Conservation (phyloP, 2,329 filamentous ascomycete species). For the Diatrype stigma region DNA sequence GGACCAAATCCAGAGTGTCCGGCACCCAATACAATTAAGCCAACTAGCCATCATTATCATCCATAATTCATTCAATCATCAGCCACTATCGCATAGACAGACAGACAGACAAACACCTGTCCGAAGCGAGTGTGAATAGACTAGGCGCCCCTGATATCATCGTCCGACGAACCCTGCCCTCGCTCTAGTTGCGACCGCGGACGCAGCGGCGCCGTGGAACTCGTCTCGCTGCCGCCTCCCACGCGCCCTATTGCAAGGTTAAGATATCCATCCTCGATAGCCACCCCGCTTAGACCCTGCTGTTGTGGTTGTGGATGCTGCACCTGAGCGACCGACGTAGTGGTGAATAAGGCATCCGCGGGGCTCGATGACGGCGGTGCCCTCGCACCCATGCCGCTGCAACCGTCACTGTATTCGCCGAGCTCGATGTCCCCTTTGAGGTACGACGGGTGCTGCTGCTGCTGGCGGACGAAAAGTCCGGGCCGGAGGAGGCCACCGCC, state of each 20-base stretch:
- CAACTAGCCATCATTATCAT: not conserved
- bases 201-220: not conserved
- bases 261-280: too few relatives aligned
- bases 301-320: not conserved
- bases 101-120: too few relatives aligned
- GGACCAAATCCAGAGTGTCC: not conserved
- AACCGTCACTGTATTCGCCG: not conserved
- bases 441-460: not conserved
- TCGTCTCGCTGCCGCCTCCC: not conserved
- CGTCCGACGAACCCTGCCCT: not conserved
- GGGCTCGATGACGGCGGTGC: too few relatives aligned
- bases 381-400: not conserved
- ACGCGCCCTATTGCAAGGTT: too few relatives aligned
- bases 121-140: not conserved
- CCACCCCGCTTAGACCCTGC: not conserved
- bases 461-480: not conserved
- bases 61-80: not conserved
- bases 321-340: not conserved
- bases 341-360: too few relatives aligned
- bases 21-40: not conserved
- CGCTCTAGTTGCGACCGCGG: not conserved
- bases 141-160: not conserved
- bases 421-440: not conserved
- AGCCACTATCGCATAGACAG: too few relatives aligned
- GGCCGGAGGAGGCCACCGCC: not conserved